Percentiles rank a stretch among this genome's conserved stretches.
Conservation (phyloP, 2,329 filamentous ascomycete genomes). For the Waltergamsia citrina region DNA sequence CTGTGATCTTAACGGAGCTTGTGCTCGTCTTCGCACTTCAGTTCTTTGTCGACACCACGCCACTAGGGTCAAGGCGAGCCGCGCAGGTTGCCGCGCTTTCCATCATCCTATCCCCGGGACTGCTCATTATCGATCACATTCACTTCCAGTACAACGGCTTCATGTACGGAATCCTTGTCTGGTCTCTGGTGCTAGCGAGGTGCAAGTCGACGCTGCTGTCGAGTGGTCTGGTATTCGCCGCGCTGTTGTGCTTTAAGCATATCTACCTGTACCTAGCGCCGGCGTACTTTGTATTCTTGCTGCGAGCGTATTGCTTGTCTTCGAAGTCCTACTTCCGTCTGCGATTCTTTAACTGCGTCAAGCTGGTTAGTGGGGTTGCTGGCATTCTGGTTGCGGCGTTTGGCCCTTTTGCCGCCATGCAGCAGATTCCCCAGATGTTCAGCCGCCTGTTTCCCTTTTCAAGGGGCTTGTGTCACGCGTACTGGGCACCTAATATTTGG, state of each 20-base stretch:
- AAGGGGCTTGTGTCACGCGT: slow-evolving; percentile 88
- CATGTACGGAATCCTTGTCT: slow-evolving; percentile 82
- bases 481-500: slow-evolving; percentile 98
- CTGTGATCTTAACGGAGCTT: slow-evolving; percentile 78
- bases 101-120: slow-evolving; percentile 80
- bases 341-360: slow-evolving; percentile 69
- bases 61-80: slow-evolving; percentile 55
- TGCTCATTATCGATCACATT: slow-evolving; percentile 96
- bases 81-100: slow-evolving; percentile 84
- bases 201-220: slow-evolving; percentile 63
- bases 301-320: slow-evolving; percentile 83
- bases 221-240: slow-evolving; percentile 77
- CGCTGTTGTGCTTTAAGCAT: slow-evolving; percentile 88
- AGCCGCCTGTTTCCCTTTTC: slow-evolving; percentile 89
- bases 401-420: slow-evolving; percentile 75
- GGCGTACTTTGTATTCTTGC: slow-evolving; percentile 87
- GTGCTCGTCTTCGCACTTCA: slow-evolving; percentile 76
- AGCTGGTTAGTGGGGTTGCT: slow-evolving; percentile 66
- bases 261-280: slow-evolving; percentile 96
- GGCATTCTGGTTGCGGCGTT: slow-evolving; percentile 73
- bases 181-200: slow-evolving; percentile 77
- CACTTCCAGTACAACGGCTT: slow-evolving; percentile 99
- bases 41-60: slow-evolving; percentile 66
- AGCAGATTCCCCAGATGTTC: slow-evolving; percentile 75
- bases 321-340: slow-evolving; percentile 67